Percentiles rank a stretch among this genome's conserved stretches.
phyloP scores from a whole-genome alignment of 176 grass and related monocot species.

The Aegilops longissima region DNA sequence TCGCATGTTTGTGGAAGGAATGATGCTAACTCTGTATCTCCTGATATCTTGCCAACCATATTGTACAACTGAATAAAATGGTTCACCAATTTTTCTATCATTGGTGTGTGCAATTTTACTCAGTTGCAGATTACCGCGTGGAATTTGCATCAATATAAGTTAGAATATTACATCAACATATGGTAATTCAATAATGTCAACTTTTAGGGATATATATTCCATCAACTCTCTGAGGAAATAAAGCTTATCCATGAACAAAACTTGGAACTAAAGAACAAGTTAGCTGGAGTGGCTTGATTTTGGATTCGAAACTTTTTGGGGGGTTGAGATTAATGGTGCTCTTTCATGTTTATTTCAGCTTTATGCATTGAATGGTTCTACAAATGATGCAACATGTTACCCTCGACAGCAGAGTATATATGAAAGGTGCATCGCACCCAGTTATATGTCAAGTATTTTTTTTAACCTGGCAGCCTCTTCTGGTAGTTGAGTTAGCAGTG shows the following conservation, averaged over 20 bases:
- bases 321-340: background rate
- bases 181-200: background rate
- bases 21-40: background rate
- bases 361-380: background rate
- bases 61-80: background rate
- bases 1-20: no score
- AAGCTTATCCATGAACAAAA: background rate
- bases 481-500: background rate
- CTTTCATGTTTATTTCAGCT: background rate
- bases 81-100: background rate
- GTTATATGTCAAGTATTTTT: background rate
- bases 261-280: background rate
- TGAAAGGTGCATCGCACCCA: background rate
- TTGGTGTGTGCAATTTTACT: background rate
- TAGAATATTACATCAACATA: background rate
- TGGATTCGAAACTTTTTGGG: background rate
- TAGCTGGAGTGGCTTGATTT: background rate
- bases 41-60: background rate
- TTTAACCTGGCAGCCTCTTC: background rate
- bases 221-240: background rate
- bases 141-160: background rate
- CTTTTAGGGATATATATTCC: background rate
- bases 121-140: background rate
- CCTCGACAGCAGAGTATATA: background rate
- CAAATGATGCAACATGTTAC: background rate